Percentiles rank a stretch among this genome's conserved stretches.
Evolutionary conservation across 2,329 filamentous ascomycete species (phyloP).

Genomic region (Celoporthe dispersa): DNA sequence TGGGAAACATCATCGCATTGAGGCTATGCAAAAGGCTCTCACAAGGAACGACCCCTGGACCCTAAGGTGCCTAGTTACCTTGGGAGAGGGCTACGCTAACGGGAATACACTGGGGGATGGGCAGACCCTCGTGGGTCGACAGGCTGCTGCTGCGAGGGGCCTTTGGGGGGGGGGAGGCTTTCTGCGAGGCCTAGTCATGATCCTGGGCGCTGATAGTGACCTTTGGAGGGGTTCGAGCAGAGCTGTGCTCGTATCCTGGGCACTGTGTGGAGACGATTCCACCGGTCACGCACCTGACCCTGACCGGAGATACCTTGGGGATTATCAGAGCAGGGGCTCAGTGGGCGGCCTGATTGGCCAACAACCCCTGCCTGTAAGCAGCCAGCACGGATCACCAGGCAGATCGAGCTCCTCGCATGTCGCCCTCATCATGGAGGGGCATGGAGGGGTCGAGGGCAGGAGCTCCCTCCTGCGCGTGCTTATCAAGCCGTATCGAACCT

Average conservation of each 20-base stretch:
- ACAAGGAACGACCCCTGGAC: conserved; percentile 3
- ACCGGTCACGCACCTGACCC: conserved; percentile 14
- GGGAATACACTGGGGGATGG: conserved; percentile 14
- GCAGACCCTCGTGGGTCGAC: conserved; percentile 10
- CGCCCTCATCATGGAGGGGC: conserved; percentile 24
- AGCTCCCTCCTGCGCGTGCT: conserved; percentile 2
- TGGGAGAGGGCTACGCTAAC: conserved; percentile 17
- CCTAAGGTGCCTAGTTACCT: background rate
- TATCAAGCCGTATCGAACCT: conserved; percentile 23
- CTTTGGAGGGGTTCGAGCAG: conserved; percentile 14
- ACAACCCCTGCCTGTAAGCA: conserved; percentile 2
- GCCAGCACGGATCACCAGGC: conserved; percentile 15
- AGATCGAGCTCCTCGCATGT: conserved; percentile 18
- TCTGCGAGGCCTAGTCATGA: conserved; percentile 15
- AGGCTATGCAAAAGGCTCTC: conserved; percentile 26
- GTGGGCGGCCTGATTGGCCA: background rate
- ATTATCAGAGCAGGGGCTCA: conserved; percentile 11
- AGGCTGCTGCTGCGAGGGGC: background rate
- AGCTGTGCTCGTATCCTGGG: conserved; percentile 1
- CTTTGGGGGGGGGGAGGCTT: too few relatives aligned
- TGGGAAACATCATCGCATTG: conserved; percentile 27
- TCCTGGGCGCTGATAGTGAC: conserved; percentile 21
- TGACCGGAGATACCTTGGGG: conserved; percentile 10
- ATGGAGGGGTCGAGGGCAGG: conserved; percentile 28
- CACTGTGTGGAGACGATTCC: conserved; percentile 25